These are phyloP conservation scores for Aspergillus sclerotiicarbonarius DNA, from an alignment of 495 filamentous ascomycete genomes.

Conservation along the genomic window DNA sequence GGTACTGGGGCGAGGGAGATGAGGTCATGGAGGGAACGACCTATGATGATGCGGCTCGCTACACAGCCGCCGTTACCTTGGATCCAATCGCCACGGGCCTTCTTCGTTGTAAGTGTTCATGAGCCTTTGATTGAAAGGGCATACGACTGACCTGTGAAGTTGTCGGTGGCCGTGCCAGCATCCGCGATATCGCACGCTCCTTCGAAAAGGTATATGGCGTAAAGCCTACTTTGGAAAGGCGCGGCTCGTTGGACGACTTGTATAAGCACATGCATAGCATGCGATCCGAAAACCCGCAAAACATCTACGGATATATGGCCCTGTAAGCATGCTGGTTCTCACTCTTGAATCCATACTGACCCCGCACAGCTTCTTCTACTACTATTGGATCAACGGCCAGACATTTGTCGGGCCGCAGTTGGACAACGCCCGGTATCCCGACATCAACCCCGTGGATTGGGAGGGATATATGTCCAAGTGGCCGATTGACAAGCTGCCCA, in stretches of 20 bases:
- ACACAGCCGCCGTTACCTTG: constrained; percentile 1
- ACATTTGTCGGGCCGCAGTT: neutral
- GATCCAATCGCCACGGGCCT: neutral
- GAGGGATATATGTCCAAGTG: neutral
- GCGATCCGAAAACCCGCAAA: neutral
- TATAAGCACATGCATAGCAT: constrained; percentile 2
- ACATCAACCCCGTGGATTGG: constrained; percentile 3
- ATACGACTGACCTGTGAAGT: neutral
- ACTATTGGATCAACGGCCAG: constrained; percentile 12
- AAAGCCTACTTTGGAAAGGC: neutral
- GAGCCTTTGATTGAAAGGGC: no score
- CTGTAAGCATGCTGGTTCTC: constrained; percentile 1
- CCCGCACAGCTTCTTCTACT: constrained; percentile 11
- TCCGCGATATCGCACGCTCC: constrained; percentile 2
- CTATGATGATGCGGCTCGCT: constrained; percentile 12
- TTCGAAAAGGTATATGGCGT: constrained; percentile 6
- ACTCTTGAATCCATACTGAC: neutral
- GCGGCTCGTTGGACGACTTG: constrained; percentile 9
- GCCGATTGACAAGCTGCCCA: constrained; percentile 1
- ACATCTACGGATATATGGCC: constrained; percentile 12
- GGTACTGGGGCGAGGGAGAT: constrained; percentile 12
- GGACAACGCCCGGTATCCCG: constrained; percentile 3
- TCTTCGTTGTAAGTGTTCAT: constrained; percentile 4
- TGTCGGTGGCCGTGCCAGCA: constrained; percentile 2
- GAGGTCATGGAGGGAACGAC: constrained; percentile 14